A percentile compares a stretch with the other conserved stretches of the same genome.
Evolutionary conservation across 768 basidiomycete genomes (phyloP).

Genomic region (Clitopilus hobsonii): DNA sequence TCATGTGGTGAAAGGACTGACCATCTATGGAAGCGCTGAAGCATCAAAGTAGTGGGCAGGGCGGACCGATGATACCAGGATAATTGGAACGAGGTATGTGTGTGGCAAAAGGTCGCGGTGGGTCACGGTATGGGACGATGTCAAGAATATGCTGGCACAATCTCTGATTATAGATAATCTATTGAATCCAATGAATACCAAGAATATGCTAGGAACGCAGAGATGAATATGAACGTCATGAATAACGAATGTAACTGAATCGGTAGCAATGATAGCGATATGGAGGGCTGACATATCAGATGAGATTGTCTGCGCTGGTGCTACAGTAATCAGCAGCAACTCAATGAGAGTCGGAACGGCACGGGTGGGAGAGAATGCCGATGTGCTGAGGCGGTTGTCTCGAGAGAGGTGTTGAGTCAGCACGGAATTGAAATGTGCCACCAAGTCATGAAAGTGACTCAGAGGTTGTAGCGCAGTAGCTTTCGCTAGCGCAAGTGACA

Average conservation of each 20-base stretch:
- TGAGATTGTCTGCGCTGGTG: not conserved
- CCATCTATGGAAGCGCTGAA: not conserved
- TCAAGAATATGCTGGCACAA: not conserved
- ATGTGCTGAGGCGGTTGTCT: not conserved
- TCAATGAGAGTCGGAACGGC: not conserved
- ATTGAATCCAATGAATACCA: not conserved
- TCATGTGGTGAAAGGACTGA: not conserved
- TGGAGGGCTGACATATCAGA: slow-evolving; percentile 1
- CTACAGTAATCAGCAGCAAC: not conserved
- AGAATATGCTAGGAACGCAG: not conserved
- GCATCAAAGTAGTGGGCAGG: not conserved
- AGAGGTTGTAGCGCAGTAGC: not conserved
- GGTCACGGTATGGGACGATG: not conserved
- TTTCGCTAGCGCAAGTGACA: not conserved
- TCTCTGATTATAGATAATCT: not conserved
- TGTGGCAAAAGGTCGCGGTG: not conserved
- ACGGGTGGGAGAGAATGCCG: not conserved
- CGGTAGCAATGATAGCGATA: not conserved
- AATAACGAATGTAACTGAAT: not conserved
- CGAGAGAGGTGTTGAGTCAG: not conserved
- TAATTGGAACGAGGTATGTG: not conserved
- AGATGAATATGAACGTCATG: not conserved
- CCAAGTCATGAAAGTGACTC: not conserved
- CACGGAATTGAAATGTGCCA: not conserved
- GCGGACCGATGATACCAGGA: not conserved